Conservation (phyloP, 805 yeast species). For the Barnettozyma populi region DNA sequence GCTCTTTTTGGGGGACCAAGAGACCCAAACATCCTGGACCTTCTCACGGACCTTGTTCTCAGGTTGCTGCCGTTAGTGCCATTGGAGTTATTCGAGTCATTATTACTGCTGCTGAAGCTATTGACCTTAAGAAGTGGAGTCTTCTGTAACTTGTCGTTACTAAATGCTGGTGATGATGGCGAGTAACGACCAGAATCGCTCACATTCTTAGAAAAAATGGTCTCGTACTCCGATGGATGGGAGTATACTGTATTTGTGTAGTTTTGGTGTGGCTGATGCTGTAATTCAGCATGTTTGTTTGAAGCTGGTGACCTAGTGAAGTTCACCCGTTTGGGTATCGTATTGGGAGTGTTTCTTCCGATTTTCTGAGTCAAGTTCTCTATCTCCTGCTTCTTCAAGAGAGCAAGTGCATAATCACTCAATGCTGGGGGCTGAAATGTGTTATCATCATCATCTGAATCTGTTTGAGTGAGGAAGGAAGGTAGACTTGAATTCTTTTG, state of each 20-base stretch:
- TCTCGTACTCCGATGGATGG: constrained; percentile 20
- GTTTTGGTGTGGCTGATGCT: not conserved
- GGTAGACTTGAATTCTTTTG: constrained; percentile 3
- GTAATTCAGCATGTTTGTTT: not conserved
- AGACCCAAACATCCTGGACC: constrained; percentile 24
- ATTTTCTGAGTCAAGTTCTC: constrained; percentile 3
- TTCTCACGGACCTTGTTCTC: constrained; percentile 25
- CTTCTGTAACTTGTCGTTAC: constrained; percentile 12
- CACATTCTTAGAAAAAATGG: constrained; percentile 19
- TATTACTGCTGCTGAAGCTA: constrained; percentile 7
- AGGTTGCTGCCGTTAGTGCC: constrained; percentile 11
- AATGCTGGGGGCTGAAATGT: constrained; percentile 55
- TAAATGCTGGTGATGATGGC: constrained; percentile 12
- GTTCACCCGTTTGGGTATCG: constrained; percentile 21
- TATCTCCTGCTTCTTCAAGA: constrained; percentile 33
- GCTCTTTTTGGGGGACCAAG: constrained; percentile 35
- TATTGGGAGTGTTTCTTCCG: not conserved
- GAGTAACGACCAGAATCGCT: constrained; percentile 12
- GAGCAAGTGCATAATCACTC: constrained; percentile 52
- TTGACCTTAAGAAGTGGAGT: constrained; percentile 16
- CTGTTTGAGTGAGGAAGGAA: constrained; percentile 13
- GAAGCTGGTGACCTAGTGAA: constrained; percentile 17
- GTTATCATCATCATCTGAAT: constrained; percentile 38
- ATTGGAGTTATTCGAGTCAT: constrained; percentile 11
- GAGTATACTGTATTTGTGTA: constrained; percentile 15